phyloP scores from a whole-genome alignment of 352 stramenopile genomes.

The Globisporangium uncinulatum region DNA sequence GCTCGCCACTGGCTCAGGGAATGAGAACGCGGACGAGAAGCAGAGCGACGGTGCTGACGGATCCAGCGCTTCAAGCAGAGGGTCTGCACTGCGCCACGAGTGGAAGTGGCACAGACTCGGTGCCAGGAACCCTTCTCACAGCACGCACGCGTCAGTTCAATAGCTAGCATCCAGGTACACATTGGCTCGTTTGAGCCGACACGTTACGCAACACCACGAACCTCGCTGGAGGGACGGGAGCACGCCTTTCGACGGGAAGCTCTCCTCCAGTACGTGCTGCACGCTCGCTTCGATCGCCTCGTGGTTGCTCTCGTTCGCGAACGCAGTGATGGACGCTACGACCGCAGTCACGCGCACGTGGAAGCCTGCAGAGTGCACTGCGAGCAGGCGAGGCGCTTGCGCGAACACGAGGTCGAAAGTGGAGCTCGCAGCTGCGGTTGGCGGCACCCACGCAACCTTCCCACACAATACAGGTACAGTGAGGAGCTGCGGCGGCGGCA shows the following conservation, averaged over 20 bases:
- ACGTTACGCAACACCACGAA: background rate
- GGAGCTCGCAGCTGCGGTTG: constrained; percentile 18
- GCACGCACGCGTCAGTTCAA: background rate
- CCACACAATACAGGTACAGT: background rate
- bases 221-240: constrained; percentile 13
- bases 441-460: constrained; percentile 31
- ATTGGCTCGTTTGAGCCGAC: background rate
- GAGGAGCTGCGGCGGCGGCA: background rate
- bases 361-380: constrained; percentile 25
- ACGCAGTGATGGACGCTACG: constrained; percentile 1
- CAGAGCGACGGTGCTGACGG: constrained; percentile 14
- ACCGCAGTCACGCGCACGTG: constrained; percentile 18
- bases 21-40: constrained; percentile 33
- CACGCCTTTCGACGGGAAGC: constrained; percentile 14
- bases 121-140: constrained; percentile 28
- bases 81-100: constrained; percentile 16
- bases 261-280: constrained; percentile 15
- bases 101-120: constrained; percentile 29
- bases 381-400: constrained; percentile 18
- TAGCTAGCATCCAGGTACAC: background rate
- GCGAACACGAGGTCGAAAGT: constrained; percentile 32
- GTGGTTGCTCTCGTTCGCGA: constrained; percentile 15
- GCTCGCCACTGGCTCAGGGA: constrained; percentile 1
- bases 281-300: constrained; percentile 31
- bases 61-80: constrained; percentile 2